Percentiles rank a stretch among this genome's conserved stretches.
Conservation (phyloP, 2,329 filamentous ascomycete genomes). For the Albifimbria verrucaria region DNA sequence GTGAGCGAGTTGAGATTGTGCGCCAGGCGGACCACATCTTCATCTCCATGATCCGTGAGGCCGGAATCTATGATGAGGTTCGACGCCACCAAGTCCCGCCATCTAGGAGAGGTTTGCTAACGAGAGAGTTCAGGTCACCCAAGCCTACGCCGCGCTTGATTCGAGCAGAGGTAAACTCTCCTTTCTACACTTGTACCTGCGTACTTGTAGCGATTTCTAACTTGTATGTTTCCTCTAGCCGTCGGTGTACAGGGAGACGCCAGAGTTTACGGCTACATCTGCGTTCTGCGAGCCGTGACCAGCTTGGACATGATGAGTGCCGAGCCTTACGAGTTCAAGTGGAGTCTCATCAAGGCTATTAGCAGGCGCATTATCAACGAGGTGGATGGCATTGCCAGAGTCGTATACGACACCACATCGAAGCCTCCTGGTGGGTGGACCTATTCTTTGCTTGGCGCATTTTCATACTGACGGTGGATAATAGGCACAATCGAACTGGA, state of each 20-base stretch:
- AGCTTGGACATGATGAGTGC: slow-evolving; percentile 64
- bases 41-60: slow-evolving; percentile 67
- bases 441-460: too few relatives aligned
- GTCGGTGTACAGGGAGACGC: slow-evolving; percentile 31
- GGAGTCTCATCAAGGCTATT: slow-evolving; percentile 9
- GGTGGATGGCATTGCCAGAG: slow-evolving; percentile 9
- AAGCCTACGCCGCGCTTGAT: slow-evolving; percentile 23
- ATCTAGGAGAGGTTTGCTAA: slow-evolving; percentile 6
- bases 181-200: background rate
- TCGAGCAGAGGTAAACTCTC: slow-evolving; percentile 12
- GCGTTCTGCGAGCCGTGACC: slow-evolving; percentile 33
- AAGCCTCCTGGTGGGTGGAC: slow-evolving; percentile 11
- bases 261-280: slow-evolving; percentile 28
- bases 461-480: background rate
- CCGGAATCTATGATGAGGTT: slow-evolving; percentile 51
- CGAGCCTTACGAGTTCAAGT: slow-evolving; percentile 56
- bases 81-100: slow-evolving; percentile 8
- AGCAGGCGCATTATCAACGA: slow-evolving; percentile 10
- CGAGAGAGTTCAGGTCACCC: slow-evolving; percentile 14
- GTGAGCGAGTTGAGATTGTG: slow-evolving; percentile 70
- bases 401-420: slow-evolving; percentile 9
- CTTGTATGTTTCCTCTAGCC: slow-evolving; percentile 16
- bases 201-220: slow-evolving; percentile 8
- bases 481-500: background rate
- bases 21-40: slow-evolving; percentile 71